Evolutionary conservation across 1,284 basidiomycete genomes (phyloP), one percentile per base, ranked within the genome.

Genomic region (Trichosporon asahii): DNA sequence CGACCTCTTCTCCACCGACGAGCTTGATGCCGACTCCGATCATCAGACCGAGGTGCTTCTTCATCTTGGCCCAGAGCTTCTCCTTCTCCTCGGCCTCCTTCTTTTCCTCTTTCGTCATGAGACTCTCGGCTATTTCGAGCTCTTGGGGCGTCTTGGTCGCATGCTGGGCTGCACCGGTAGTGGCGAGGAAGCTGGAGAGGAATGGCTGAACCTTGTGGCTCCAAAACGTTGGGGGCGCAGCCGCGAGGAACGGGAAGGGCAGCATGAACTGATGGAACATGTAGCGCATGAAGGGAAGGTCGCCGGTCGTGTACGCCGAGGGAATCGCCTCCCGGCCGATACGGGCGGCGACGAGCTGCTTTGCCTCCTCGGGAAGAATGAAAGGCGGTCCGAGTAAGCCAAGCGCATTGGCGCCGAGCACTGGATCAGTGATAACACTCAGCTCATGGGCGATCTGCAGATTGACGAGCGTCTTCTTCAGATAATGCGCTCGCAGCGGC

Each of bases 181-280:
- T 77, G 0, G 91, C 86, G 14, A 97, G 85, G 74, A 94, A 87
- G 37, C 90, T 92, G 25, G 89, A 89, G 68, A 94, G 86, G 82
- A 97, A 97, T 0, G 95, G 94, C 84, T 97, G 95, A 0, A 98
- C 88, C 82, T 98, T 98, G 73, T 90, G 89, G 0, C 91, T 89
- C 84, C 95, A 98, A 84, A 98, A 97, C 75, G 91, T 88, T 74
- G 90, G 88, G 0, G 93, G 93, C 0, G 93, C 93, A 0, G 90
- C 85, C 63, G 89, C 88, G 79, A 98, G 89, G 85, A 98, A 96
- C 12, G 95, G 95, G 80, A 98, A 98, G 0, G 94, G 91, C 68
- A 97, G 87, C 71, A 97, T 87, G 80, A 94, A 97, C 79, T 94
- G 92, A 69, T 91, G 89, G 80, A 97, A 95, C 77, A 95, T 88